Evolutionary conservation across 306 rosid genomes (phyloP).

Genomic region (Lagenaria siceraria): DNA sequence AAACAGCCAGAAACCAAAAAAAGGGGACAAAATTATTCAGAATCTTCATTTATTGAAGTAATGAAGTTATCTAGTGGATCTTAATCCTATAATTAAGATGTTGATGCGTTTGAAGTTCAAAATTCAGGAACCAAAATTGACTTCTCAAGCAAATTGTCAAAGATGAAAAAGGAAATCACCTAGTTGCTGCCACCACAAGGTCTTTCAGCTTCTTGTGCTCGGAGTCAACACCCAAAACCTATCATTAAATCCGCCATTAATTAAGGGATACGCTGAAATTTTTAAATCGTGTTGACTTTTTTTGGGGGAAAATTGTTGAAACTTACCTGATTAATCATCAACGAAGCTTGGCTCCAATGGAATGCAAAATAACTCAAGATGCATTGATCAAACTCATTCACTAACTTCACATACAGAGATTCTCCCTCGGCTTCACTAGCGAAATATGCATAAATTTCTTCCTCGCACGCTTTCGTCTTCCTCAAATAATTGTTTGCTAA

Average conservation of each 20-base stretch:
- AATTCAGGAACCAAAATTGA: not conserved
- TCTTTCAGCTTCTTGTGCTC: constrained; percentile 38
- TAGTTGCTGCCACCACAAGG: constrained; percentile 49
- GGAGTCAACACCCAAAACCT: constrained; percentile 47
- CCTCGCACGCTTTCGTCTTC: constrained; percentile 42
- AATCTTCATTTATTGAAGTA: not conserved
- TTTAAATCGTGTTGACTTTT: not conserved
- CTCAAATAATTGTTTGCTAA: constrained; percentile 44
- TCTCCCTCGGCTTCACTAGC: constrained; percentile 22
- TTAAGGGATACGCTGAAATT: not conserved
- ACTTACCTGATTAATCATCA: constrained; percentile 41
- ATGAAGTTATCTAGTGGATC: not conserved
- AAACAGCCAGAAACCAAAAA: not conserved
- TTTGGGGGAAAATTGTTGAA: not conserved
- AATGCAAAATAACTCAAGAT: constrained; percentile 65
- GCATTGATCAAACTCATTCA: constrained; percentile 61
- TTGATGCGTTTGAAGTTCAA: not conserved
- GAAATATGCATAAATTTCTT: constrained; percentile 36
- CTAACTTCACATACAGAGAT: constrained; percentile 30
- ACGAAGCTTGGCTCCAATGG: constrained; percentile 68
- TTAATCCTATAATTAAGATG: not conserved
- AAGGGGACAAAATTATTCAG: not conserved
- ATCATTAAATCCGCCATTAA: constrained; percentile 6
- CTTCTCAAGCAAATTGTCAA: not conserved
- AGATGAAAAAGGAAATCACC: constrained; percentile 28